These are phyloP conservation scores for Phanerochaete sordida DNA, from an alignment of 768 basidiomycete genomes.

Conservation along the genomic window DNA sequence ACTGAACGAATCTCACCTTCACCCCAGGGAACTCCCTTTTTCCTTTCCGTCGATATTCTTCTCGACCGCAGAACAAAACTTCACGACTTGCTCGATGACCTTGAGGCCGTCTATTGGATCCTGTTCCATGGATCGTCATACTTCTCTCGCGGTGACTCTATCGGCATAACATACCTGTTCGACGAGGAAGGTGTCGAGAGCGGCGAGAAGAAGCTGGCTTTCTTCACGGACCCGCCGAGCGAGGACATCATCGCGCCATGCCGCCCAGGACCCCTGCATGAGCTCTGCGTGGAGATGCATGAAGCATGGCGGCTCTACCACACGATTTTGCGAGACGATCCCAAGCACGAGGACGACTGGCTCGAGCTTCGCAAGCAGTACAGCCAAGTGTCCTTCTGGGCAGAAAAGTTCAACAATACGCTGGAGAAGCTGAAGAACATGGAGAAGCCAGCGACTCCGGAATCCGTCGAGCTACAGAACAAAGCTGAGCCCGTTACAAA, in stretches of 20 bases:
- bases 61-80: neutral
- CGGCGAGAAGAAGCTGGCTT: neutral
- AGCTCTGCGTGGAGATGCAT: neutral
- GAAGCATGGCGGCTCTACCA: neutral
- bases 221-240: neutral
- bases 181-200: neutral
- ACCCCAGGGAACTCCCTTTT: constrained; percentile 14
- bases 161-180: neutral
- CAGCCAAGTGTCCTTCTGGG: neutral
- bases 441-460: neutral
- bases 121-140: constrained; percentile 5
- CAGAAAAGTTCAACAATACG: neutral
- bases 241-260: neutral
- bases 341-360: neutral
- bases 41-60: constrained; percentile 8
- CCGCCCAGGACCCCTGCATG: neutral
- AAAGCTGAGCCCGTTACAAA: neutral
- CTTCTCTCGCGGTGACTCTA: neutral
- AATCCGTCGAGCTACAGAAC: no score
- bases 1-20: no score
- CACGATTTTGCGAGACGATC: neutral
- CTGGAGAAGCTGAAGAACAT: neutral
- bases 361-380: neutral
- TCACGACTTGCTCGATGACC: constrained; percentile 10
- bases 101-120: constrained; percentile 12